Evolutionary conservation across 2,329 filamentous ascomycete genomes (phyloP), one percentile per base, ranked within the genome.

Genomic region (Neophaeococcomyces aloes): DNA sequence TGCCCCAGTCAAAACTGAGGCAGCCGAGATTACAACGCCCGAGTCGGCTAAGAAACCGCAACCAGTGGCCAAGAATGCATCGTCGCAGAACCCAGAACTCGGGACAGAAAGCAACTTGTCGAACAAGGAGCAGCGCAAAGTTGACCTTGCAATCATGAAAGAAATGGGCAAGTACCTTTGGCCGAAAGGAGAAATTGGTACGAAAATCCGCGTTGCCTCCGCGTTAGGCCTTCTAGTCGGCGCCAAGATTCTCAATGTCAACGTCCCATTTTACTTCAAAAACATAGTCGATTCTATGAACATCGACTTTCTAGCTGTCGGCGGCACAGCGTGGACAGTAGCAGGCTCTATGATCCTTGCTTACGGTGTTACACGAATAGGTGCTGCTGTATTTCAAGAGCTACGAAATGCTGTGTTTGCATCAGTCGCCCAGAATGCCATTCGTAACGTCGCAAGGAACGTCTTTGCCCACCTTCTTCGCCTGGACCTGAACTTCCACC

Each of bases 211-310:
- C 50, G 91, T 98, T 27, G 77, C 83, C 8, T 67, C 94, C 37
- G 87, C 89, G n/a, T 74, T 98, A 3, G 78, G 74, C 6, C 67
- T 98, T 50, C 73, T 98, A 29, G 67, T 98, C 17, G 86, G 88
- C 47, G 86, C 87, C 60, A 98, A 98, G 73, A 78, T 94, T 38
- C 71, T 98, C 58, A 98, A 96, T 63, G 91, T 98, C 13, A 87
- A 98, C 68, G 86, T 98, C 36, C 91, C 91, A 0, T 98, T 98
- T 61, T 98, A 95, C 71, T 98, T 98, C 71, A 96, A 96, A 71
- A 88, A 70, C 63, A 96, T 98, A 52, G 86, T 98, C 32, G 93
- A 98, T 63, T 80, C 86, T 15, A 94, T 98, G 86, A 98, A 98
- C 62, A 76, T 98, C 54, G 91, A 98, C 63, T 81, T 94, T 60